Conservation (phyloP, 306 rosid species). For the Geum urbanum region DNA sequence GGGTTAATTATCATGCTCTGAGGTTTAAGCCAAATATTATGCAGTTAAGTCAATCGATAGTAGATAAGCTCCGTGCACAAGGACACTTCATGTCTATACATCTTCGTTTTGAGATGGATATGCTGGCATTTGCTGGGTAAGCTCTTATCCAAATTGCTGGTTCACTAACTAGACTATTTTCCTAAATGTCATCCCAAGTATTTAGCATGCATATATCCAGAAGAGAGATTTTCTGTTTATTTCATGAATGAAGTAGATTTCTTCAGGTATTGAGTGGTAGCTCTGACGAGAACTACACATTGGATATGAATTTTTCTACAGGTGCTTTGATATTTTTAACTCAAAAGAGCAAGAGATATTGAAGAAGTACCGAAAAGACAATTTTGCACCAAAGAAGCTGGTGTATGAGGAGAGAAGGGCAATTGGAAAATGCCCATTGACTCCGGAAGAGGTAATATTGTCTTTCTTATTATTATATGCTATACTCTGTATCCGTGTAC, state of each 20-base stretch:
- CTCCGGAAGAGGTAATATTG: conserved; percentile 98
- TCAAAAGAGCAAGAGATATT: conserved; percentile 66
- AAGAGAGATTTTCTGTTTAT: not conserved
- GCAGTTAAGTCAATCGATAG: conserved; percentile 83
- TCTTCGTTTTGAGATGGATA: conserved; percentile 99
- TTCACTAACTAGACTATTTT: not conserved
- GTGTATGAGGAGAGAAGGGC: conserved; percentile 85
- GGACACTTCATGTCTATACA: conserved; percentile 95
- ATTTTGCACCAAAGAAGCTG: conserved; percentile 83
- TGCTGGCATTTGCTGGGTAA: conserved; percentile 99
- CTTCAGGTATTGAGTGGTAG: conserved; percentile 2
- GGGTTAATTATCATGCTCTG: conserved; percentile 94
- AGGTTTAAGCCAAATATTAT: conserved; percentile 88
- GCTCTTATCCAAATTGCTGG: not conserved
- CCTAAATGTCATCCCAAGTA: not conserved
- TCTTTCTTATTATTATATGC: too few species aligned
- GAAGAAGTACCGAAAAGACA: conserved; percentile 72
- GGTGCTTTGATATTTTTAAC: conserved; percentile 82
- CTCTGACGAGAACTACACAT: conserved; percentile 15
- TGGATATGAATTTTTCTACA: conserved; percentile 31
- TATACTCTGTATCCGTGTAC: too few species aligned
- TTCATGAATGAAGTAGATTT: not conserved
- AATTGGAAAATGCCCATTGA: conserved; percentile 93
- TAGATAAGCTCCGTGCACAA: conserved; percentile 84
- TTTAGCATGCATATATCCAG: conserved; percentile 11